Percentiles rank a stretch among this genome's conserved stretches.
Conservation (phyloP, 306 rosid genomes). For the Prinsepia uniflora region DNA sequence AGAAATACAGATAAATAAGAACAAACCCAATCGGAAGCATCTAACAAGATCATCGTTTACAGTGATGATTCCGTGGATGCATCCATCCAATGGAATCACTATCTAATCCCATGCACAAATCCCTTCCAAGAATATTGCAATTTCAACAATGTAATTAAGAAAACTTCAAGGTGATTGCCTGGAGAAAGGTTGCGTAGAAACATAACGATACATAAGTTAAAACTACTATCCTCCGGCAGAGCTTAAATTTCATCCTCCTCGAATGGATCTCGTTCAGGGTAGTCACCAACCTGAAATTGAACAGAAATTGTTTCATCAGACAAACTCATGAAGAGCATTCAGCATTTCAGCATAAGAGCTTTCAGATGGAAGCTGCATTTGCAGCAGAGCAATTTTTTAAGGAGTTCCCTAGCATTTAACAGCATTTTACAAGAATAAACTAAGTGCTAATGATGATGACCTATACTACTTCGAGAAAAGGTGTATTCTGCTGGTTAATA, state of each 20-base stretch:
- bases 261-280: constrained; percentile 81
- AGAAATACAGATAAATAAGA: too few relatives aligned
- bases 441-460: too few relatives aligned
- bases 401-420: neutral
- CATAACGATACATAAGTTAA: neutral
- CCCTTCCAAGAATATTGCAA: neutral
- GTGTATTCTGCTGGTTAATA: too few relatives aligned
- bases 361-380: neutral
- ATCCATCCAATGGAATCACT: too few relatives aligned
- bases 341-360: neutral
- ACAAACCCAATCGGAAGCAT: too few relatives aligned
- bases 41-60: too few relatives aligned
- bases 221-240: neutral
- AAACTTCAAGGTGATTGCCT: neutral
- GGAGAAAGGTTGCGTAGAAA: neutral
- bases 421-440: too few relatives aligned
- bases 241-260: constrained; percentile 83
- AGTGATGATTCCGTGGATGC: too few relatives aligned
- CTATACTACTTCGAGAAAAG: too few relatives aligned
- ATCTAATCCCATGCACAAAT: too few relatives aligned
- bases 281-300: constrained; percentile 76
- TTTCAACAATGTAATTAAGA: neutral
- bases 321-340: neutral
- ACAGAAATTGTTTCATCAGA: too few relatives aligned
- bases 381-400: neutral